These are phyloP conservation scores for Candida ipomoeae DNA, from an alignment of 805 yeast species.

Conservation along the genomic window DNA sequence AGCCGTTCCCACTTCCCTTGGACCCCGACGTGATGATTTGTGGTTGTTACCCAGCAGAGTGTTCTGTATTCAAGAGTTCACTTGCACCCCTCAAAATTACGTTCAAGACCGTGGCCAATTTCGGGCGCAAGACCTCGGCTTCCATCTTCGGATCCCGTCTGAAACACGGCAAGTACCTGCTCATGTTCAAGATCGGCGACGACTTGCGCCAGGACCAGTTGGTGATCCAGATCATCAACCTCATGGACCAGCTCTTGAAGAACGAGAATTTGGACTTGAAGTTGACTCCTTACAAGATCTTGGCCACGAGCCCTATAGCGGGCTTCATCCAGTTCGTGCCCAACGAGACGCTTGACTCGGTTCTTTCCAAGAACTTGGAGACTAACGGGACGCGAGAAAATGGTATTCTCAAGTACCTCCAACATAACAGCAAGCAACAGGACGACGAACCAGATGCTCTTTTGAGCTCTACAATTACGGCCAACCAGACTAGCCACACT, in stretches of 20 bases:
- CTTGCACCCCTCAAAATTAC: slow-evolving; percentile 83
- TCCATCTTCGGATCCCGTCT: slow-evolving; percentile 33
- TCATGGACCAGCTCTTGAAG: slow-evolving; percentile 84
- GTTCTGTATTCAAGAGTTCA: slow-evolving; percentile 86
- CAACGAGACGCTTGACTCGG: slow-evolving; percentile 80
- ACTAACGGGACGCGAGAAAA: slow-evolving; percentile 37
- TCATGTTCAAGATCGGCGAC: slow-evolving; percentile 94
- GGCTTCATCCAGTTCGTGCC: slow-evolving; percentile 96
- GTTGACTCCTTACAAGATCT: slow-evolving; percentile 81
- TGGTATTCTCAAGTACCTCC: slow-evolving; percentile 70
- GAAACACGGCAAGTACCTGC: slow-evolving; percentile 52
- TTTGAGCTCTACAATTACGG: too few relatives aligned
- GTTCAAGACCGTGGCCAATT: slow-evolving; percentile 50
- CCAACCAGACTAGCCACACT: neutral
- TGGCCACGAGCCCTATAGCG: slow-evolving; percentile 86
- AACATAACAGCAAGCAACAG: slow-evolving; percentile 45
- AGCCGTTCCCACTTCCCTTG: slow-evolving; percentile 69
- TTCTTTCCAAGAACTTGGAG: slow-evolving; percentile 43
- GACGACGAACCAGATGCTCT: slow-evolving; percentile 23
- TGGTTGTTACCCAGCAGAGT: slow-evolving; percentile 76
- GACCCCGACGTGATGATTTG: slow-evolving; percentile 74
- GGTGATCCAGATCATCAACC: slow-evolving; percentile 85
- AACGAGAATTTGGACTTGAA: slow-evolving; percentile 87
- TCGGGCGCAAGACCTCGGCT: slow-evolving; percentile 14
- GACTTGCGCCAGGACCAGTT: slow-evolving; percentile 95